Percentiles rank a stretch among this genome's conserved stretches.
Conservation (phyloP, 305 asterid species). For the Fraxinus paxiana region DNA sequence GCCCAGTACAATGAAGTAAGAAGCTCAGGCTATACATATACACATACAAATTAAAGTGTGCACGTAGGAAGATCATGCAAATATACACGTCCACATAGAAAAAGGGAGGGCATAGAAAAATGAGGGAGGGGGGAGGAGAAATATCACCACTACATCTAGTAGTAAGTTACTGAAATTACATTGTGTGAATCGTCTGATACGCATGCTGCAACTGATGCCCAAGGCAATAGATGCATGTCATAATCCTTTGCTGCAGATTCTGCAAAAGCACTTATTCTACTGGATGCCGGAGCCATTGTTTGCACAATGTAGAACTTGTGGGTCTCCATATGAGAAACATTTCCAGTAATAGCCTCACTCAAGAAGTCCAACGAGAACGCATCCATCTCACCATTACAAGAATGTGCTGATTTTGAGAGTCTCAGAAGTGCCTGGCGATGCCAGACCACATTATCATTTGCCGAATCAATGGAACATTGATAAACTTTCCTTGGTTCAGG, state of each 20-base stretch:
- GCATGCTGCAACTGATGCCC: constrained; percentile 98
- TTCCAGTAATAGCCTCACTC: constrained; percentile 65
- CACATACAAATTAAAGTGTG: background rate
- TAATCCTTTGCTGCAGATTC: constrained; percentile 75
- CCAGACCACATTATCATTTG: constrained; percentile 52
- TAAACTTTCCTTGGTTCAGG: constrained; percentile 66
- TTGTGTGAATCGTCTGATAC: constrained; percentile 62
- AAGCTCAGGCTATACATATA: constrained; percentile 12
- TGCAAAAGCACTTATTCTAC: constrained; percentile 88
- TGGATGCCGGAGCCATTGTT: constrained; percentile 77
- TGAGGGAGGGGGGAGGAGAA: constrained; percentile 14
- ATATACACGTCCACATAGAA: background rate
- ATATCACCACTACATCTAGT: constrained; percentile 21
- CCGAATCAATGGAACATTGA: constrained; percentile 61
- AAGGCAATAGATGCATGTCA: constrained; percentile 87
- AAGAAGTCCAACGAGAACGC: constrained; percentile 70
- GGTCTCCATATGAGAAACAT: constrained; percentile 45
- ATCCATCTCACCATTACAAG: constrained; percentile 50
- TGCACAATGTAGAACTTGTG: constrained; percentile 74
- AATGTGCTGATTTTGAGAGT: constrained; percentile 45
- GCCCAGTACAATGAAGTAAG: constrained; percentile 2
- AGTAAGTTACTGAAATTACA: constrained; percentile 41
- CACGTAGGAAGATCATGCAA: background rate
- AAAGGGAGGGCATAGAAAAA: constrained; percentile 5
- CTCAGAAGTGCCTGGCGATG: constrained; percentile 76